Evolutionary conservation across 2,329 filamentous ascomycete genomes (phyloP).

Genomic region (Dactylellina sp.): DNA sequence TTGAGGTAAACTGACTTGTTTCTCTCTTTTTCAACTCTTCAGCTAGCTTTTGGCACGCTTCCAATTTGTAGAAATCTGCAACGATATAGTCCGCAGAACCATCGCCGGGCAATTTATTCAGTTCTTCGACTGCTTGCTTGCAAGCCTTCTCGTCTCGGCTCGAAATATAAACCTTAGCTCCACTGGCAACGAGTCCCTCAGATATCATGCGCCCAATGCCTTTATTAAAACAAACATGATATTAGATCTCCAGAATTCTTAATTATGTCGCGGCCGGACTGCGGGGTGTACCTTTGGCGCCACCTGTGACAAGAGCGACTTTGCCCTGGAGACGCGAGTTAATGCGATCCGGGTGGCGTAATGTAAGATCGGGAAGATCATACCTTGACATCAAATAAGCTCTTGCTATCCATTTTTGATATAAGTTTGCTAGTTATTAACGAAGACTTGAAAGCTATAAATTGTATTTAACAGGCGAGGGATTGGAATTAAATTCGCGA

Average conservation of each 20-base stretch:
- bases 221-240: conserved; percentile 14
- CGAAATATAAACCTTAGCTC: conserved; percentile 77
- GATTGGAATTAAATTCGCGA: conserved; percentile 9
- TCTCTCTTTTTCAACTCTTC: conserved; percentile 70
- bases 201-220: conserved; percentile 77
- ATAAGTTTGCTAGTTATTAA: conserved; percentile 5
- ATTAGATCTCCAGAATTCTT: not conserved
- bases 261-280: conserved; percentile 6
- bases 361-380: conserved; percentile 20
- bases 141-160: conserved; percentile 74
- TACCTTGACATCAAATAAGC: conserved; percentile 73
- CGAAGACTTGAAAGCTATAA: not conserved
- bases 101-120: conserved; percentile 67
- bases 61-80: conserved; percentile 74
- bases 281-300: conserved; percentile 60
- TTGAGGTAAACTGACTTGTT: conserved; percentile 62
- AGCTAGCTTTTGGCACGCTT: conserved; percentile 71
- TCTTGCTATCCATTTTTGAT: conserved; percentile 69
- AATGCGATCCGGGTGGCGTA: not conserved
- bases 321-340: conserved; percentile 66
- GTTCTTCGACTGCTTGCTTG: conserved; percentile 70
- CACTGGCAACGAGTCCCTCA: conserved; percentile 74
- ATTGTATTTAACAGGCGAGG: conserved; percentile 3
- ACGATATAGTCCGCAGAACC: conserved; percentile 72
- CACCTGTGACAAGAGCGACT: conserved; percentile 71